A percentile compares a stretch with the other conserved stretches of the same genome.
phyloP scores from a whole-genome alignment of 805 yeast genomes.

The Saturnispora silvae region DNA sequence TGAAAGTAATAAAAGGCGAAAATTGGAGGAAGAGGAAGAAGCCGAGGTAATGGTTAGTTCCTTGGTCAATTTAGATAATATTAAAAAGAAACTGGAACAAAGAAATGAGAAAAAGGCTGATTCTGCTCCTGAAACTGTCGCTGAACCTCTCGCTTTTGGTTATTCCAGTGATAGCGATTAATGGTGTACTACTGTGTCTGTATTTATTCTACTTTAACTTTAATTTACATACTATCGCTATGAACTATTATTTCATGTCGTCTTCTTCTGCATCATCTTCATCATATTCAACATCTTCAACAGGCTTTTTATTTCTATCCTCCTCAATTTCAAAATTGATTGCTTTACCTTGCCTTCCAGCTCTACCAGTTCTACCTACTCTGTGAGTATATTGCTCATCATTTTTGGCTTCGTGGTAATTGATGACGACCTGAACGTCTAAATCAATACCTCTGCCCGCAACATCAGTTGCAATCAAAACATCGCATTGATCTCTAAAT shows the following conservation, averaged over 20 bases:
- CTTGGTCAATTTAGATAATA: neutral
- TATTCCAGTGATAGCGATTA: conserved; percentile 10
- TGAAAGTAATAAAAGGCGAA: neutral
- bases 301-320: conserved; percentile 9
- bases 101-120: neutral
- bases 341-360: conserved; percentile 72
- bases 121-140: neutral
- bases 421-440: conserved; percentile 76
- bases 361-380: conserved; percentile 95
- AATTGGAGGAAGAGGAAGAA: neutral
- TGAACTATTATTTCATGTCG: no score
- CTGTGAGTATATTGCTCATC: conserved; percentile 86
- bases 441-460: conserved; percentile 95
- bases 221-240: conserved; percentile 1
- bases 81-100: no score
- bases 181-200: neutral
- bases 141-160: conserved; percentile 1
- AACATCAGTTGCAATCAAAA: conserved; percentile 85
- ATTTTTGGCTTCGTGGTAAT: conserved; percentile 69
- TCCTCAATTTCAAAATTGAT: conserved; percentile 38
- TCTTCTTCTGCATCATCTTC: no score
- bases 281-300: no score
- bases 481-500: conserved; percentile 41
- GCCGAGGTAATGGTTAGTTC: neutral
- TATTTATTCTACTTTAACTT: neutral